phyloP scores from a whole-genome alignment of 2,329 filamentous ascomycete species.

The Magnaporthales sp. region DNA sequence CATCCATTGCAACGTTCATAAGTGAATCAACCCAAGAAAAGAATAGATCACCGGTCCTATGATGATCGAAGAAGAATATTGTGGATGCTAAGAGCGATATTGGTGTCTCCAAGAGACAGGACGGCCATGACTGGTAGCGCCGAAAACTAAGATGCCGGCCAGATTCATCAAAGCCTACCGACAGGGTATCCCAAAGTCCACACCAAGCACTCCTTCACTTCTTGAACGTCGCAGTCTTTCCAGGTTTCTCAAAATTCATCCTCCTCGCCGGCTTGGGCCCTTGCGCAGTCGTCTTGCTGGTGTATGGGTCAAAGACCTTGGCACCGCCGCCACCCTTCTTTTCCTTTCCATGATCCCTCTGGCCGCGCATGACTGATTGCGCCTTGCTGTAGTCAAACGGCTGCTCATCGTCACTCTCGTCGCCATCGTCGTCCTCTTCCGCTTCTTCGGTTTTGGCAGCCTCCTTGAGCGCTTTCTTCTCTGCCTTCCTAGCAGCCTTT shows the following conservation, averaged over 20 bases:
- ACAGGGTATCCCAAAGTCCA: background rate
- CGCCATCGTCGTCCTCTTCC: slow-evolving; percentile 10
- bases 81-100: background rate
- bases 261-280: slow-evolving; percentile 21
- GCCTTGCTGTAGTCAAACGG: slow-evolving; percentile 28
- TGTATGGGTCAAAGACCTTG: slow-evolving; percentile 23
- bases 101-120: background rate
- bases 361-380: slow-evolving; percentile 20
- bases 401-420: slow-evolving; percentile 16
- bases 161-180: background rate
- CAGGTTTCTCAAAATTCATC: slow-evolving; percentile 21
- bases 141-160: background rate
- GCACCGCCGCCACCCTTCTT: slow-evolving; percentile 10
- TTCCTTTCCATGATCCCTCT: slow-evolving; percentile 8
- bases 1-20: background rate
- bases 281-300: slow-evolving; percentile 16
- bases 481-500: slow-evolving; percentile 7
- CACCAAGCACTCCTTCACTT: slow-evolving; percentile 16
- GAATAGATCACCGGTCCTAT: background rate
- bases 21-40: background rate
- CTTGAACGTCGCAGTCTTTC: slow-evolving; percentile 31
- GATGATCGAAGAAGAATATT: background rate
- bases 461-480: slow-evolving; percentile 9
- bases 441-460: slow-evolving; percentile 11
- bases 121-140: background rate